Evolutionary conservation across 2,329 filamentous ascomycete genomes (phyloP), one percentile per base, ranked within the genome.

Genomic region (Coniosporium tulheliwenetii): DNA sequence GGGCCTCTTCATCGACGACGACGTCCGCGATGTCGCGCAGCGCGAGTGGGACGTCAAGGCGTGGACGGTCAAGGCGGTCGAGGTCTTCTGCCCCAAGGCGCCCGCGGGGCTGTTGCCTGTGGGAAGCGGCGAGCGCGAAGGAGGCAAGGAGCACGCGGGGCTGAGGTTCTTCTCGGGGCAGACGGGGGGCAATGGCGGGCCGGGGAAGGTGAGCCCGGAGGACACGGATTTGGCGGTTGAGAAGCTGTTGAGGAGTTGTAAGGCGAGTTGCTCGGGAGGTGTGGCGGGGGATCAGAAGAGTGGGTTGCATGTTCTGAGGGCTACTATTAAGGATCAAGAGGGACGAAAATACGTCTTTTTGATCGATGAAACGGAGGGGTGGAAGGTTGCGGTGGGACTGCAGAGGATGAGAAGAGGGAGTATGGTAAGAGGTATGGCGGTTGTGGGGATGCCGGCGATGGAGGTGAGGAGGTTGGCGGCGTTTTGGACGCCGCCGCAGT

Each of bases 31-130:
- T 45, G 85, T 95, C 12, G 79, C 85, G n/a, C 86, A 96, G 62
- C 78, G 91, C 44, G 91, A 98, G 64, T 98, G 91, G 91, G 91
- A 98, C 59, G 78, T 96, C 55, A 96, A 96, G 62, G 87, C 89
- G 19, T 96, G 91, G 91, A 94, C 86, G 36, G 74, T 98, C 63
- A 95, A 93, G 64, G 67, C 81, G 48, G 77, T 93, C 60, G 91
- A 96, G 73, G 79, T 91, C 67, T 85, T 81, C 76, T 86, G 80
- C 54, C 70, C 74, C 53, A 74, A 14, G 14, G 38, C 15, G 34
- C 10, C 37, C 5, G 16, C 36, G 10, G 32, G 10, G 29, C 8
- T 31, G 8, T n/a, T 37, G 29, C 39, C 10, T 14, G 19, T 26
- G 12, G 13, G 13, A 5, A 15, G 13, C 16, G 37, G 13, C 19